Conservation (phyloP, 2,329 filamentous ascomycete genomes). For the Zopfia rhizophila region DNA sequence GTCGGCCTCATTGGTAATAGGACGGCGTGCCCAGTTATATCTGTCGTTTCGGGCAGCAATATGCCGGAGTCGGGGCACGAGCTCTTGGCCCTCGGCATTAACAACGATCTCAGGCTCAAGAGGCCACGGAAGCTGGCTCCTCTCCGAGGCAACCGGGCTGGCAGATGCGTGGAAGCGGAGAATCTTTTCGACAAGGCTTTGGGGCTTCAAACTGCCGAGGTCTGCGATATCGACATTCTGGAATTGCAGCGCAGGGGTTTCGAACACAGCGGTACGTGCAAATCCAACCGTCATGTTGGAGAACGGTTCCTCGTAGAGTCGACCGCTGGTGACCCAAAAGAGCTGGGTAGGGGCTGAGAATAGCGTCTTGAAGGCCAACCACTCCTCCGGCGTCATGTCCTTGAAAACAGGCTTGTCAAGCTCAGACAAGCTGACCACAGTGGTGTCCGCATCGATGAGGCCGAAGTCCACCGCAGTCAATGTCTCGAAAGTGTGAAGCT, state of each 20-base stretch:
- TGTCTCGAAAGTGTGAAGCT: slow-evolving; percentile 1
- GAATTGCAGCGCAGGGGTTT: background rate
- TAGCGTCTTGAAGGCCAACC: slow-evolving; percentile 3
- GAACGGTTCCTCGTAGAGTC: slow-evolving; percentile 27
- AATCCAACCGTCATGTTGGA: slow-evolving; percentile 30
- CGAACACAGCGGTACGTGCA: background rate
- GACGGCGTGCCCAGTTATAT: slow-evolving; percentile 32
- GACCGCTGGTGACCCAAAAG: slow-evolving; percentile 35
- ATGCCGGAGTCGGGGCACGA: slow-evolving; percentile 28
- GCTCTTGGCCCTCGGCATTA: slow-evolving; percentile 11
- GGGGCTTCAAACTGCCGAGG: slow-evolving; percentile 3
- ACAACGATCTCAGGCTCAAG: slow-evolving; percentile 30
- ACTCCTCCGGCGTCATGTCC: background rate
- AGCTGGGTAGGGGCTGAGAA: slow-evolving; percentile 4
- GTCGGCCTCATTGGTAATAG: slow-evolving; percentile 12
- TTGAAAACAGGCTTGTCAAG: slow-evolving; percentile 18
- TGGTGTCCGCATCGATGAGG: background rate
- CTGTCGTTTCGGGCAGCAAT: slow-evolving; percentile 25
- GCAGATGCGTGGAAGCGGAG: no score
- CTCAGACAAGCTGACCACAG: slow-evolving; percentile 9
- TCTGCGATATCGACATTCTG: slow-evolving; percentile 8
- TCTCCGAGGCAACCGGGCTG: no score
- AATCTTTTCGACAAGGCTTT: slow-evolving; percentile 4
- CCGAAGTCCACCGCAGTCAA: background rate
- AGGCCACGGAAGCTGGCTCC: no score